Conservation (phyloP, 768 basidiomycete genomes). For the Epithele typhae region DNA sequence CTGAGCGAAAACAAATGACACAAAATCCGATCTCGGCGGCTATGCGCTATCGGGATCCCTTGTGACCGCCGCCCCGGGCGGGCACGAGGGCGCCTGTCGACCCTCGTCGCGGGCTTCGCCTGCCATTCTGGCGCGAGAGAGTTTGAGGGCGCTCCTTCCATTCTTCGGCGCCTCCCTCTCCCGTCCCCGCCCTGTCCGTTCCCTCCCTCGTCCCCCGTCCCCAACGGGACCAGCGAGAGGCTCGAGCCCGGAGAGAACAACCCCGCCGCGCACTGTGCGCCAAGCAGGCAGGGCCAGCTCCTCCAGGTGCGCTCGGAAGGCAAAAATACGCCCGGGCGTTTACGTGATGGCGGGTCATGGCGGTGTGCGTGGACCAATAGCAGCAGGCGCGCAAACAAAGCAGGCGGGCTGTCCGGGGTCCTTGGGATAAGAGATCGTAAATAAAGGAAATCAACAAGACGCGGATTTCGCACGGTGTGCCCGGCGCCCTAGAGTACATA, state of each 20-base stretch:
- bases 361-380: constrained; percentile 3
- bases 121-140: constrained; percentile 5
- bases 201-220: too few relatives aligned
- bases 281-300: too few relatives aligned
- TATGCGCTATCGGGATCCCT: constrained; percentile 17
- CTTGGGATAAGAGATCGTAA: constrained; percentile 13
- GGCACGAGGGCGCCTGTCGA: constrained; percentile 12
- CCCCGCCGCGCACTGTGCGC: too few relatives aligned
- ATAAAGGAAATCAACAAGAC: constrained; percentile 13
- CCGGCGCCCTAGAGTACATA: constrained; percentile 30
- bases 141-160: constrained; percentile 16
- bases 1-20: constrained; percentile 17
- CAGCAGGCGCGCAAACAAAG: not conserved
- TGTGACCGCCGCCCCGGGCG: constrained; percentile 11
- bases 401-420: constrained; percentile 13
- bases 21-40: constrained; percentile 21
- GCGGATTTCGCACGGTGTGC: constrained; percentile 21
- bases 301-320: too few relatives aligned
- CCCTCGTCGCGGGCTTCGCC: not conserved
- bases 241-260: too few relatives aligned
- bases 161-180: constrained; percentile 7
- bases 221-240: too few relatives aligned
- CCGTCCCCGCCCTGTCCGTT: not conserved
- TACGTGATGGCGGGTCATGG: constrained; percentile 14
- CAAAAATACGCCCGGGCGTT: constrained; percentile 1